Conservation (phyloP, 768 basidiomycete species). For the Cubamyces lactineus region DNA sequence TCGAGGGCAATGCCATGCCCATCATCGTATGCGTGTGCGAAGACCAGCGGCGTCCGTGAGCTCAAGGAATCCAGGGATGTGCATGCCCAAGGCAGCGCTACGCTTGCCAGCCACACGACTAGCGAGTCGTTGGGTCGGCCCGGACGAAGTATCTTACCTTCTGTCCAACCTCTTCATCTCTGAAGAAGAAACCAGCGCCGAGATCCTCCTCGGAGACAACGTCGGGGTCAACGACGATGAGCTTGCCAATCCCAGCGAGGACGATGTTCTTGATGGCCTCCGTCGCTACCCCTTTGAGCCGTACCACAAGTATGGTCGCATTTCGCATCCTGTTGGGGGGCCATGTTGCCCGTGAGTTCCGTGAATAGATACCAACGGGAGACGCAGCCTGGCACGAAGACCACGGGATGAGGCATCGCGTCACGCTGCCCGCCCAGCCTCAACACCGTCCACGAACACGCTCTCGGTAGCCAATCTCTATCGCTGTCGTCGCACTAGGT, state of each 20-base stretch:
- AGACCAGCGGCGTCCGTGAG: background rate
- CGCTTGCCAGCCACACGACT: background rate
- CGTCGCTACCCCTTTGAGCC: conserved; percentile 81
- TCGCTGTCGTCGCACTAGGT: background rate
- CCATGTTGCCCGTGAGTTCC: background rate
- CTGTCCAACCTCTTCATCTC: conserved; percentile 90
- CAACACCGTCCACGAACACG: background rate
- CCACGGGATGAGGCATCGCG: no score
- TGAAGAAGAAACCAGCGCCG: conserved; percentile 90
- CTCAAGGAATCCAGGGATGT: background rate
- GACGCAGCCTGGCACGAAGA: no score
- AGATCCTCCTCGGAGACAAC: conserved; percentile 83
- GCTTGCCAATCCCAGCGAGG: conserved; percentile 89
- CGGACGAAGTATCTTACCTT: conserved; percentile 55
- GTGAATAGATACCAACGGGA: background rate
- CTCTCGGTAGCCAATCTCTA: background rate
- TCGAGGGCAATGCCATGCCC: background rate
- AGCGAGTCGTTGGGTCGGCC: background rate
- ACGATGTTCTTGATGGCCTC: conserved; percentile 98
- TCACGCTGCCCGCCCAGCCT: no score
- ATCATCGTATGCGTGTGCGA: background rate
- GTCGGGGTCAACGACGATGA: conserved; percentile 82
- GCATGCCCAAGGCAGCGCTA: background rate
- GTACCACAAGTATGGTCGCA: conserved; percentile 84
- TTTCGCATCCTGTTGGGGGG: conserved; percentile 77